Percentiles rank a stretch among this genome's conserved stretches.
Evolutionary conservation across 805 yeast genomes (phyloP).

Genomic region (Phaffomyces opuntiae): DNA sequence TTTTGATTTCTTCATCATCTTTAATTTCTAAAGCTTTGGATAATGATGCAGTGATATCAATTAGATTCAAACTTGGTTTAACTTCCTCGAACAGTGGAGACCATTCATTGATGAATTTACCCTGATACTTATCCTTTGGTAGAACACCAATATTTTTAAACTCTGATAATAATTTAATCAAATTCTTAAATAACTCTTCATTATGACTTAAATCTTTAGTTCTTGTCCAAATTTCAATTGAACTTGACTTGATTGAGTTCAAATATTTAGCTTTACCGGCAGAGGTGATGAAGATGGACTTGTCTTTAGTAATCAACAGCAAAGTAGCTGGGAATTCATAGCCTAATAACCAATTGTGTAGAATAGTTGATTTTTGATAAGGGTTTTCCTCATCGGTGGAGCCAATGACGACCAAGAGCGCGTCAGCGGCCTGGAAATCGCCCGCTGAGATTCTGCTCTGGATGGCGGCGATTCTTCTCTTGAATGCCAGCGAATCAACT

Average conservation of each 20-base stretch:
- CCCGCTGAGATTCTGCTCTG: background rate
- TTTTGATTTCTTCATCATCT: constrained; percentile 69
- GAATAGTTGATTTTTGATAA: constrained; percentile 76
- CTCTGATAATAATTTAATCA: constrained; percentile 37
- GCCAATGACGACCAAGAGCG: constrained; percentile 68
- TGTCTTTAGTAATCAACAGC: constrained; percentile 53
- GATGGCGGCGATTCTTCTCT: constrained; percentile 39
- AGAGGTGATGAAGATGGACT: constrained; percentile 64
- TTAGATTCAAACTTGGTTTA: constrained; percentile 33
- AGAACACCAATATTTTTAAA: constrained; percentile 57
- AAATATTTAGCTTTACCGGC: constrained; percentile 81
- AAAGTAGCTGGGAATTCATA: constrained; percentile 95
- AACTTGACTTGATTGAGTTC: constrained; percentile 43
- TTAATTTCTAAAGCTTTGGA: constrained; percentile 63
- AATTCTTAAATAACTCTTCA: constrained; percentile 53
- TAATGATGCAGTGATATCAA: constrained; percentile 48
- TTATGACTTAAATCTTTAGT: constrained; percentile 78
- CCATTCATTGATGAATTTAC: constrained; percentile 86
- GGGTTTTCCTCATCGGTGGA: constrained; percentile 85
- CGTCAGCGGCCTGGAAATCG: constrained; percentile 36
- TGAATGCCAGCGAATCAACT: constrained; percentile 46
- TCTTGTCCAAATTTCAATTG: constrained; percentile 59
- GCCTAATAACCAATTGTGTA: constrained; percentile 89
- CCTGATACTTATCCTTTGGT: constrained; percentile 69
- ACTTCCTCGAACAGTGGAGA: constrained; percentile 32